Base-by-base conservation (phyloP, 768 basidiomycete genomes). In the Pulveroboletus sp. region DNA sequence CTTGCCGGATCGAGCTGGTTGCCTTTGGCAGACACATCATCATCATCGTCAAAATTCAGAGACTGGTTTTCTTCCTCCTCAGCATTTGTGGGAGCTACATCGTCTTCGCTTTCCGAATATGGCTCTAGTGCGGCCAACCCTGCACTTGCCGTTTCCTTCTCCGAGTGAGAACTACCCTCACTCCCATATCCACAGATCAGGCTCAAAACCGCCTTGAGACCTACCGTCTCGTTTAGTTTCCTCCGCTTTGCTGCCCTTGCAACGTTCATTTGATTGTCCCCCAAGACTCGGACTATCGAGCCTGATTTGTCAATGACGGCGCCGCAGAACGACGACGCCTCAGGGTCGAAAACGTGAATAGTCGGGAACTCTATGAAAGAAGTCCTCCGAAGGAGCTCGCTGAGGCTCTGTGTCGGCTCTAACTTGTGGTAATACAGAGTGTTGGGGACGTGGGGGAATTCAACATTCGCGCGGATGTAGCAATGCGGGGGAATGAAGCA, bases 351-450 rank as follows among this genome's bases (percentile, higher is more conserved):
- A 6, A 94, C 67, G 48, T 92, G 85, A 39, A 95, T 80, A 1
- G 83, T 83, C 7, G 93, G 93, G 60, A 80, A 95, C 65, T 95
- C 93, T 30, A 87, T 76, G 65, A 93, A 92, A 27, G 79, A 72
- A 38, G 80, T 86, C 43, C 80, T 69, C 32, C 71, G 73, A 39
- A 95, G 70, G 8, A 76, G 67, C 24, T 63, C 58, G 9, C 63
- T 59, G 26, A 94, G 71, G 21, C 75, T 65, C 38, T 75, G 57
- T 4, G 68, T 62, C 3, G 77, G 68, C 44, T 87, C 80, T 11
- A 93, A 67, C 31, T 75, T 76, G 61, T 85, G 77, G 62, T 82
- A 87, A 40, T 55, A 59, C 6, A 68, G 71, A 44, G 60, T 58
- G 58, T 63, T 71, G 42, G 55, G 61, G 46, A 42, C 31, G 28